A percentile compares a stretch with the other conserved stretches of the same genome.
phyloP scores from a whole-genome alignment of 2,329 filamentous ascomycete species.

The Fusarium veterinarium region DNA sequence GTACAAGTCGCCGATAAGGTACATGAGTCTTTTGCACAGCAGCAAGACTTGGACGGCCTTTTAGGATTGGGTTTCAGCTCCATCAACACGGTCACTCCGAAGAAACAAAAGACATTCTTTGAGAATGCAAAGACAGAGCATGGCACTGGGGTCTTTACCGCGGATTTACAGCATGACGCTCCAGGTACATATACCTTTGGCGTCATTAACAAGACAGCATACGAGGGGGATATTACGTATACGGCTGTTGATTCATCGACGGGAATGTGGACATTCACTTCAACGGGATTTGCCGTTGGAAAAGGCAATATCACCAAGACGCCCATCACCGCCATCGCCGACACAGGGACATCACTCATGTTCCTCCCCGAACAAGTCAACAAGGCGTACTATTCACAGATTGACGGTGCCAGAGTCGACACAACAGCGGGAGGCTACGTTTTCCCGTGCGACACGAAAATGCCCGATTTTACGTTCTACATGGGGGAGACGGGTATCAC shows the following conservation, averaged over 20 bases:
- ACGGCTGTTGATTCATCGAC: conserved; percentile 68
- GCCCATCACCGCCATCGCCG: conserved; percentile 58
- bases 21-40: conserved; percentile 54
- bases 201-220: conserved; percentile 71
- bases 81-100: conserved; percentile 57
- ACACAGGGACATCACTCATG: conserved; percentile 74
- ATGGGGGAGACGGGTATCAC: conserved; percentile 69
- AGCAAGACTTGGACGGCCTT: conserved; percentile 55
- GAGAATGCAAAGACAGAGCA: conserved; percentile 46
- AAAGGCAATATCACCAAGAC: conserved; percentile 40
- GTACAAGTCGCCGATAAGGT: conserved; percentile 58
- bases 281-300: conserved; percentile 36
- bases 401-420: conserved; percentile 56
- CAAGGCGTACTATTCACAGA: conserved; percentile 60
- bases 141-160: conserved; percentile 68
- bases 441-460: conserved; percentile 57
- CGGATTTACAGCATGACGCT: conserved; percentile 67
- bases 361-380: conserved; percentile 66
- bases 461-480: conserved; percentile 64
- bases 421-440: conserved; percentile 57
- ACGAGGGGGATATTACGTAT: conserved; percentile 71
- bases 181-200: conserved; percentile 80
- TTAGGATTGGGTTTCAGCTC: conserved; percentile 57
- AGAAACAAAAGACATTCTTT: conserved; percentile 57
- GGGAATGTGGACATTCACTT: conserved; percentile 73